phyloP scores from a whole-genome alignment of 108 stramenopile genomes.

The Cyclotella kingstonii region DNA sequence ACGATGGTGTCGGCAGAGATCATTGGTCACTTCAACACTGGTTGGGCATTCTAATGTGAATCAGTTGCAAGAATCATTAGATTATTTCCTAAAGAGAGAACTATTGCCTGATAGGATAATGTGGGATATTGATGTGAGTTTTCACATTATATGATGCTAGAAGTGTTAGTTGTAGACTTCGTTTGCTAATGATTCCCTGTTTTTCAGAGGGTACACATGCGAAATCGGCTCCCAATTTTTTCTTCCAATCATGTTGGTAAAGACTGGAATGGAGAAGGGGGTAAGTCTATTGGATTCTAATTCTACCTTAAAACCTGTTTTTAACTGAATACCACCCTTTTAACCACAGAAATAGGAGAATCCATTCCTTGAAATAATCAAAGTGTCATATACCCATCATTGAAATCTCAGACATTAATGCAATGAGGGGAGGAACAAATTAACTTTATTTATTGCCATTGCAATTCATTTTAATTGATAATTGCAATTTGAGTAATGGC shows the following conservation, averaged over 20 bases:
- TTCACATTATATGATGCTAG: neutral
- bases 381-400: no score
- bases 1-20: constrained; percentile 78
- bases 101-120: constrained; percentile 71
- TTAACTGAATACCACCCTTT: neutral
- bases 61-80: constrained; percentile 72
- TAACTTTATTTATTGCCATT: no score
- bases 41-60: constrained; percentile 80
- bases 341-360: constrained; percentile 76
- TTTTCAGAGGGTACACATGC: constrained; percentile 70
- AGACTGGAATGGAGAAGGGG: constrained; percentile 87
- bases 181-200: neutral
- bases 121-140: constrained; percentile 82
- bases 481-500: no score
- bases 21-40: constrained; percentile 81
- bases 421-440: no score
- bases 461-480: no score
- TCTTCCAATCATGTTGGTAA: constrained; percentile 65
- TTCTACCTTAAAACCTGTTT: neutral
- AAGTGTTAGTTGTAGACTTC: neutral
- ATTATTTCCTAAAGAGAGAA: constrained; percentile 64
- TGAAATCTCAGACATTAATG: no score
- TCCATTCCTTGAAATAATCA: constrained; percentile 64
- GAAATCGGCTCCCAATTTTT: constrained; percentile 87
- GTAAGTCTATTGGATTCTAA: neutral